A percentile compares a stretch with the other conserved stretches of the same genome.
Evolutionary conservation across 169 alveolate genomes (phyloP).

Genomic region (Plasmodium gallinaceum): DNA sequence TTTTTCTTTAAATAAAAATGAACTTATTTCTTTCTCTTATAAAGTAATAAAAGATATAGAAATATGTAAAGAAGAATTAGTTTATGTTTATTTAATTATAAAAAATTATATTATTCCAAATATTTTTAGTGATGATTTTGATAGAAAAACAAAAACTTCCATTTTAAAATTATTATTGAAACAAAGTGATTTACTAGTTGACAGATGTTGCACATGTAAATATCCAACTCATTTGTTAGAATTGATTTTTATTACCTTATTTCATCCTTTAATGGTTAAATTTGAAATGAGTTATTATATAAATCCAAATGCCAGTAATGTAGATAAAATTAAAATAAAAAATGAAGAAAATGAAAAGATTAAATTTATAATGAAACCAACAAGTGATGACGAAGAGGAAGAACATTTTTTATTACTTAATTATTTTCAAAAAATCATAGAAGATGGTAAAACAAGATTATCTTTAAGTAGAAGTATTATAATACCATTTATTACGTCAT

Average conservation of each 20-base stretch:
- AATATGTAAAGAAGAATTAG: slow-evolving; percentile 41
- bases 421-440: slow-evolving; percentile 22
- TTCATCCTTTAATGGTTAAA: slow-evolving; percentile 38
- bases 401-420: slow-evolving; percentile 2
- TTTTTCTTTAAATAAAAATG: slow-evolving; percentile 2
- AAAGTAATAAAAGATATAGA: slow-evolving; percentile 49
- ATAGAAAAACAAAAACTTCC: background rate
- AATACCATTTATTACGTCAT: slow-evolving; percentile 51
- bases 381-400: background rate
- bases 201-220: slow-evolving; percentile 23
- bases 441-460: slow-evolving; percentile 19
- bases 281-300: slow-evolving; percentile 14
- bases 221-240: slow-evolving; percentile 40
- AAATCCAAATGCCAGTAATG: background rate
- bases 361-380: background rate
- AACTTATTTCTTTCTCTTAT: slow-evolving; percentile 6
- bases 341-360: background rate
- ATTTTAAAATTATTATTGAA: slow-evolving; percentile 5
- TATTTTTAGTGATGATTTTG: background rate
- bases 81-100: slow-evolving; percentile 23
- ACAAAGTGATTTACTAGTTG: slow-evolving; percentile 41
- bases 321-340: background rate
- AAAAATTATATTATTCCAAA: slow-evolving; percentile 19
- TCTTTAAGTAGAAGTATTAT: slow-evolving; percentile 34
- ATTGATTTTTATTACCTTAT: slow-evolving; percentile 12